Evolutionary conservation across 2,329 filamentous ascomycete genomes (phyloP).

Genomic region (Aspergillus arachidicola): DNA sequence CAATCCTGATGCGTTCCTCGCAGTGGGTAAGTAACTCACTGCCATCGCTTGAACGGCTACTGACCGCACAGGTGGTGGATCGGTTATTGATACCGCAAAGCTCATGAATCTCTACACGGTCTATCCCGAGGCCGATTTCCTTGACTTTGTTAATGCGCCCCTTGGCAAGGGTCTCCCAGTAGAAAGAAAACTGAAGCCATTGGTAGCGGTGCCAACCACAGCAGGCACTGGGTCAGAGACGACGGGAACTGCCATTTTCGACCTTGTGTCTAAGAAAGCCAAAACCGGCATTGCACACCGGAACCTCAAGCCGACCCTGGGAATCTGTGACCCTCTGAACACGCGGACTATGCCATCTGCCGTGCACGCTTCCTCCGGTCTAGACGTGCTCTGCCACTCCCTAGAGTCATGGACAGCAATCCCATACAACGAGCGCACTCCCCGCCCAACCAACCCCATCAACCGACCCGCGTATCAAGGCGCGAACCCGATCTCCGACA

Average conservation of each 20-base stretch:
- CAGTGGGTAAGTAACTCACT: conserved; percentile 63
- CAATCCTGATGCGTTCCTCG: conserved; percentile 83
- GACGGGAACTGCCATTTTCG: conserved; percentile 97
- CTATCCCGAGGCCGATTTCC: conserved; percentile 88
- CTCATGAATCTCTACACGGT: conserved; percentile 95
- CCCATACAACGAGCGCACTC: conserved; percentile 82
- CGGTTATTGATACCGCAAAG: conserved; percentile 97
- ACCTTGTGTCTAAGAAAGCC: conserved; percentile 82
- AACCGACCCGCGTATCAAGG: conserved; percentile 93
- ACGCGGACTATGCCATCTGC: conserved; percentile 94
- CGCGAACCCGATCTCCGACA: conserved; percentile 95
- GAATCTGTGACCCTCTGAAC: conserved; percentile 84
- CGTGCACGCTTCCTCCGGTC: conserved; percentile 86
- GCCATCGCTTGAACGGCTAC: conserved; percentile 8
- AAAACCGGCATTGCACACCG: conserved; percentile 97
- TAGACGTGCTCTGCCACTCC: conserved; percentile 93
- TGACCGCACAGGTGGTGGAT: conserved; percentile 64
- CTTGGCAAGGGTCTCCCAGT: conserved; percentile 82
- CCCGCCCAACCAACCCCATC: conserved; percentile 85
- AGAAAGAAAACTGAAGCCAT: conserved; percentile 68
- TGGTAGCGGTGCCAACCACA: conserved; percentile 83
- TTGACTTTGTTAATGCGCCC: conserved; percentile 97
- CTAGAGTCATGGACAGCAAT: conserved; percentile 98
- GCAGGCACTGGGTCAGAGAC: conserved; percentile 91
- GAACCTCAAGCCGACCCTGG: conserved; percentile 91